Conservation (phyloP, 352 stramenopile genomes). For the Chrysophaeum taylorii region DNA sequence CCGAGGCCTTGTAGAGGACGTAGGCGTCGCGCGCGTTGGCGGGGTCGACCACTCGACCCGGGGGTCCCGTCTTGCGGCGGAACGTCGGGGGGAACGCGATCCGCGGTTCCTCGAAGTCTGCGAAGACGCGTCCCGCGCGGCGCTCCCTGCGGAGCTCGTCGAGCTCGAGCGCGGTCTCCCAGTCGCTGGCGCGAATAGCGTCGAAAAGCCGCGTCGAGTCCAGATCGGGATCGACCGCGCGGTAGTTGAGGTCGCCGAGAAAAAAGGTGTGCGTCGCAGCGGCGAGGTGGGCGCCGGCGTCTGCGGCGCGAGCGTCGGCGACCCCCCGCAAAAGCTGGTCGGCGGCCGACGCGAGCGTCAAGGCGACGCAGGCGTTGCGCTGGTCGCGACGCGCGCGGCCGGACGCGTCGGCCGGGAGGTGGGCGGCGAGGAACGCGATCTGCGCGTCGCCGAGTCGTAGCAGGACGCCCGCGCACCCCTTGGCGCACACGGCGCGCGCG, state of each 20-base stretch:
- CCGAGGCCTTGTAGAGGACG: conserved; percentile 5
- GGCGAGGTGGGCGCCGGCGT: conserved; percentile 34
- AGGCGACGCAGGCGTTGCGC: conserved; percentile 62
- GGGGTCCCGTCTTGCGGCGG: conserved; percentile 22
- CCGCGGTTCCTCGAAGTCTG: not conserved
- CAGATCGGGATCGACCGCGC: too few relatives aligned
- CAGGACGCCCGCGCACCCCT: conserved; percentile 68
- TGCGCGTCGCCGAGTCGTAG: conserved; percentile 71
- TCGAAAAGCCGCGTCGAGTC: too few relatives aligned
- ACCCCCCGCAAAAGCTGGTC: conserved; percentile 63
- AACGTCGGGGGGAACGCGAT: conserved; percentile 29
- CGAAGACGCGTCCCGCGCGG: not conserved
- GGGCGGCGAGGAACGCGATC: conserved; percentile 68
- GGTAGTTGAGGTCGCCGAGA: conserved; percentile 75
- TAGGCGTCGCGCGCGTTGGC: not conserved
- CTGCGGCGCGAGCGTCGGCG: conserved; percentile 62
- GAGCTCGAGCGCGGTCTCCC: too few relatives aligned
- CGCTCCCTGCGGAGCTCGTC: not conserved
- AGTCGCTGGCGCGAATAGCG: too few relatives aligned
- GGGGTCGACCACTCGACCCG: not conserved
- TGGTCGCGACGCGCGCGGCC: conserved; percentile 53
- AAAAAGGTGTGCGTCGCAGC: conserved; percentile 56
- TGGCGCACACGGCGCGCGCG: too few relatives aligned
- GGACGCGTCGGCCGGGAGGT: conserved; percentile 66
- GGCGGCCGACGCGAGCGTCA: conserved; percentile 64